Evolutionary conservation across 2,329 filamentous ascomycete species (phyloP).

Genomic region (Aspergillus ochraceoroseus): DNA sequence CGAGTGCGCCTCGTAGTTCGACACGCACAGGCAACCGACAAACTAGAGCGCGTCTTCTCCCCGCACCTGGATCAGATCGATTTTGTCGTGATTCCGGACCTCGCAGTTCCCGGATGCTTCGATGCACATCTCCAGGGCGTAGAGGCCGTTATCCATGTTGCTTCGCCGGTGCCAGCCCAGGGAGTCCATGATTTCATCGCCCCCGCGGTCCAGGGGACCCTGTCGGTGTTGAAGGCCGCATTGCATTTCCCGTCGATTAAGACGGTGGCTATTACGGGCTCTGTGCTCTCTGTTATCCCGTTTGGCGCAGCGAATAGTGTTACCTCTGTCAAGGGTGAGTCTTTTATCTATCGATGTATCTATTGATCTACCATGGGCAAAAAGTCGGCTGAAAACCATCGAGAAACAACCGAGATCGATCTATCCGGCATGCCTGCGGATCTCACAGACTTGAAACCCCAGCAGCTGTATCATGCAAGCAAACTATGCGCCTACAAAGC

Average conservation of each 20-base stretch:
- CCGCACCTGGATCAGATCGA: slow-evolving; percentile 14
- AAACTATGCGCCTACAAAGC: slow-evolving; percentile 3
- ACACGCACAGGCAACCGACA: slow-evolving; percentile 13
- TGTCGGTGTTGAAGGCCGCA: slow-evolving; percentile 1
- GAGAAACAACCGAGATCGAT: neutral
- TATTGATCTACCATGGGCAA: no score
- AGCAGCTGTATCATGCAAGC: neutral
- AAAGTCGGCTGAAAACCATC: slow-evolving; percentile 1
- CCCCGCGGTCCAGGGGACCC: slow-evolving; percentile 8
- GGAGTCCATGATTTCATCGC: slow-evolving; percentile 9
- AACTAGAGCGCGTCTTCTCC: slow-evolving; percentile 9
- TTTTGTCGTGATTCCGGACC: slow-evolving; percentile 18
- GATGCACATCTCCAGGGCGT: slow-evolving; percentile 14
- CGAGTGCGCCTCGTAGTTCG: slow-evolving; percentile 19
- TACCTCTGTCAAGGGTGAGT: no score
- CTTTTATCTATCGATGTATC: no score
- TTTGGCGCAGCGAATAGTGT: no score
- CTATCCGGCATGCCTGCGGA: no score
- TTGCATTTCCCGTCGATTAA: slow-evolving; percentile 1
- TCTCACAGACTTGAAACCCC: neutral
- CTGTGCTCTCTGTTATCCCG: slow-evolving; percentile 1
- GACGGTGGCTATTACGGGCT: slow-evolving; percentile 9
- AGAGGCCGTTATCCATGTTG: slow-evolving; percentile 22
- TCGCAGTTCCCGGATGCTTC: slow-evolving; percentile 13
- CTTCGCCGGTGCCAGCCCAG: slow-evolving; percentile 16